These are phyloP conservation scores for Penicillium manginii DNA, from an alignment of 495 filamentous ascomycete genomes.

Conservation along the genomic window DNA sequence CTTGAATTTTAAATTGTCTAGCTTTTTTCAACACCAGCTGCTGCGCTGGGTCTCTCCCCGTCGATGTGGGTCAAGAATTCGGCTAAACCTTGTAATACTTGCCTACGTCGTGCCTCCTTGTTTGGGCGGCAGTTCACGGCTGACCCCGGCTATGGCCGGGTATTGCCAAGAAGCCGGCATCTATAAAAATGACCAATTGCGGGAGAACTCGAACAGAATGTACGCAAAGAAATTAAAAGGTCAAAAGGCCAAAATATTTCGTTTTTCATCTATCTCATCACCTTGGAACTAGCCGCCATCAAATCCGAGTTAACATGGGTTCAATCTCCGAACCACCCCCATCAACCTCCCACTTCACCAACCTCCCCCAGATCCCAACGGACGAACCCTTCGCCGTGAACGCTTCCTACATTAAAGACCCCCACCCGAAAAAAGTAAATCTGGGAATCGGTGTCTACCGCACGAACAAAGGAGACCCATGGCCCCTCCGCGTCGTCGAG, in stretches of 20 bases:
- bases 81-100: too few species aligned
- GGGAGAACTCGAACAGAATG: too few species aligned
- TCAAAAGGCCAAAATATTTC: too few species aligned
- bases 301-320: slow-evolving; percentile 7
- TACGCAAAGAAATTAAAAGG: too few species aligned
- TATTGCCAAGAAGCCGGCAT: not conserved
- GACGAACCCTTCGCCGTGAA: slow-evolving; percentile 33
- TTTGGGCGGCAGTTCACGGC: not conserved
- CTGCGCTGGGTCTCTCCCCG: too few species aligned
- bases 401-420: slow-evolving; percentile 24
- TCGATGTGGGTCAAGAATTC: too few species aligned
- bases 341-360: slow-evolving; percentile 17
- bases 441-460: slow-evolving; percentile 39
- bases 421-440: slow-evolving; percentile 34
- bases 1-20: too few species aligned
- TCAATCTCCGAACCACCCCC: slow-evolving; percentile 7
- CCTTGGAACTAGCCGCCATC: too few species aligned
- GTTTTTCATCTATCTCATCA: too few species aligned
- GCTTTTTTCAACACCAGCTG: too few species aligned
- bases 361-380: slow-evolving; percentile 18
- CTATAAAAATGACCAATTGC: not conserved
- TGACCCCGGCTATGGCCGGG: not conserved
- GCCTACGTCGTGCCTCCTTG: too few species aligned
- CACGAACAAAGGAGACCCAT: slow-evolving; percentile 39
- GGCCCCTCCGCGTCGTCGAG: slow-evolving; percentile 36